Base-by-base conservation (phyloP, 495 filamentous ascomycete species). In the Talaromyces proteolyticus region DNA sequence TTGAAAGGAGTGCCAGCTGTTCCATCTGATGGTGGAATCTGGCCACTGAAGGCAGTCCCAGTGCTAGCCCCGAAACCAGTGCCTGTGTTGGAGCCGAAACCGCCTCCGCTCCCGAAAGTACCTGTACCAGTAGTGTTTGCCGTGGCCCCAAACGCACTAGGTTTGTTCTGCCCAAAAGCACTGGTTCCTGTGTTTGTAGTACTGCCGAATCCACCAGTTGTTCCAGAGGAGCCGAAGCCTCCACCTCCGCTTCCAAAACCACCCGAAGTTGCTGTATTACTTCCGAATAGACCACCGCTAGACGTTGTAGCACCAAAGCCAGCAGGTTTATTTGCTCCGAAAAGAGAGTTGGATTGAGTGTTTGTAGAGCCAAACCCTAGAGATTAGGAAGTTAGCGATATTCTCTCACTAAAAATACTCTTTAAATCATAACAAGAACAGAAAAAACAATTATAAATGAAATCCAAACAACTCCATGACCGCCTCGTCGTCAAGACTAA, bases 1-100 rank as follows among this genome's bases (percentile, higher is more conserved):
- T 76, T 71, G 68, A 96, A 98, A 6, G 85, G 82, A 18, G 84
- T 79, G 53, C 68, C 73, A 16, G 79, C 89, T 6, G 94, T 98
- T 44, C 93, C 80, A 42, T 81, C 70, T 52, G 76, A 78, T n/a
- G 67, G 52, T 53, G 68, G 61, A 8, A 64, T 39, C 17, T 55
- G 58, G 25, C 69, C 68, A 23, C 66, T 55, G 56, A 84, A 81
- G 24, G 78, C 76, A 50, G 69, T 75, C 22, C 63, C 55, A 24
- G 67, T 57, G 40, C 57, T 69, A 46, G 58, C 57, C 21, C 72
- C 75, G 54, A 79, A 78, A 6, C 57, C 69, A 56, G 62, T 57
- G 54, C 55, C 53, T 17, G 69, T 55, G 6, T 59, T 64, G 42
- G 58, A 61, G 54, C 63, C 57, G 50, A 64, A 61, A 7, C 60